These are phyloP conservation scores for Dipodascopsis uninucleata DNA, from an alignment of 805 yeast species.

Conservation along the genomic window DNA sequence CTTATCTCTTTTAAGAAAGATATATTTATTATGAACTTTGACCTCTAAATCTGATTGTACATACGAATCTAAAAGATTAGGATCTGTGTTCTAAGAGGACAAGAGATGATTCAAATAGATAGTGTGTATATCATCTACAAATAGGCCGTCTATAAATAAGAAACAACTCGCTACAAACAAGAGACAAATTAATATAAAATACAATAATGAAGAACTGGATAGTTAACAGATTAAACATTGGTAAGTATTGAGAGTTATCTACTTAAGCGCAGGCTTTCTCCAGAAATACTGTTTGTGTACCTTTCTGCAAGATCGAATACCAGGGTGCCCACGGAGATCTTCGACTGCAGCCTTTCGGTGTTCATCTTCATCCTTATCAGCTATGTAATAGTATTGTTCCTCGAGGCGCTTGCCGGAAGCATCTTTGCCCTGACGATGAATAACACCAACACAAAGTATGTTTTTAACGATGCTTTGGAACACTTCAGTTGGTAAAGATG, in stretches of 20 bases:
- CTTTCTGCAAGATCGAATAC: conserved; percentile 83
- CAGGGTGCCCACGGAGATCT: conserved; percentile 70
- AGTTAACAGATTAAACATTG: not conserved
- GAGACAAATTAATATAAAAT: not conserved
- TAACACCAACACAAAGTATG: conserved; percentile 73
- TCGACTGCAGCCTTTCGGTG: conserved; percentile 68
- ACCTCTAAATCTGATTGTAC: too few relatives aligned
- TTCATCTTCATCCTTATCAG: conserved; percentile 72
- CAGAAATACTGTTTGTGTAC: conserved; percentile 87
- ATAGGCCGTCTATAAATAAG: too few relatives aligned
- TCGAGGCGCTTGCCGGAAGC: conserved; percentile 95
- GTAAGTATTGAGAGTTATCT: too few relatives aligned
- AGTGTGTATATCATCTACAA: too few relatives aligned
- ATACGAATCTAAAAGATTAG: too few relatives aligned
- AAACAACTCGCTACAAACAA: too few relatives aligned
- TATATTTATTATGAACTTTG: too few relatives aligned
- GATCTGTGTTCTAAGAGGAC: too few relatives aligned
- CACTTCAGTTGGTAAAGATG: conserved; percentile 37
- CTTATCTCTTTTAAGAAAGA: too few relatives aligned
- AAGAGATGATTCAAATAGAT: too few relatives aligned
- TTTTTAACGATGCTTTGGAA: conserved; percentile 45
- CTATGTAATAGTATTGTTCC: conserved; percentile 86
- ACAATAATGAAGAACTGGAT: not conserved
- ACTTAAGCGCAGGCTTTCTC: conserved; percentile 48
- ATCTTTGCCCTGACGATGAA: conserved; percentile 85